These are phyloP conservation scores for Alternaria brassicae DNA, from an alignment of 2,329 filamentous ascomycete genomes.

Conservation along the genomic window DNA sequence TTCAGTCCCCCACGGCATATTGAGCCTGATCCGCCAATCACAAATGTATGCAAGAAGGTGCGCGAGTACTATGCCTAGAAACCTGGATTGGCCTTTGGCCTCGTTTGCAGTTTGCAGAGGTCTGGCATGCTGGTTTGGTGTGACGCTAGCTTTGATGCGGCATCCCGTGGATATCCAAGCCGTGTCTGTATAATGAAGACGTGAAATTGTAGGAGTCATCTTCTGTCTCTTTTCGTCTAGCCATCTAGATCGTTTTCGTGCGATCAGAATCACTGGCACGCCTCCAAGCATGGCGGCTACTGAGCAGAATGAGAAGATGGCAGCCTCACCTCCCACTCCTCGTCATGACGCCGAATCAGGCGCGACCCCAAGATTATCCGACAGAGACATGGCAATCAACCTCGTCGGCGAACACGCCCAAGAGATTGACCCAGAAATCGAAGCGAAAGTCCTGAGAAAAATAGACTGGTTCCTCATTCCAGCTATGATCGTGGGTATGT, in stretches of 20 bases:
- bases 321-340: slow-evolving; percentile 16
- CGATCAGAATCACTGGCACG: too few species aligned
- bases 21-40: slow-evolving; percentile 9
- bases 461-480: slow-evolving; percentile 73
- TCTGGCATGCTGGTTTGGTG: slow-evolving; percentile 4
- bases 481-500: slow-evolving; percentile 61
- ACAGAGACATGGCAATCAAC: slow-evolving; percentile 64
- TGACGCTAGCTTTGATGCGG: slow-evolving; percentile 24
- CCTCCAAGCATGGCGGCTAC: slow-evolving; percentile 3
- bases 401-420: slow-evolving; percentile 66
- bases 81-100: not conserved
- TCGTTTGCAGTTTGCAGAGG: slow-evolving; percentile 6
- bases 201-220: not conserved
- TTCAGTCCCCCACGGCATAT: slow-evolving; percentile 6
- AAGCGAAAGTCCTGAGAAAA: slow-evolving; percentile 67
- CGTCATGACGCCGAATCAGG: slow-evolving; percentile 23
- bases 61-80: not conserved
- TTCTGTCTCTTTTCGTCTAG: not conserved
- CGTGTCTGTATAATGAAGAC: slow-evolving; percentile 19
- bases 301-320: slow-evolving; percentile 21
- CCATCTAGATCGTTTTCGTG: not conserved
- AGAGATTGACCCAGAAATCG: slow-evolving; percentile 62
- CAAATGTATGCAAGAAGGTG: not conserved
- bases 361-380: slow-evolving; percentile 34
- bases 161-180: slow-evolving; percentile 25